These are phyloP conservation scores for Coemansia sp. DNA, from an alignment of 192 early-diverging fungal species.

Conservation along the genomic window DNA sequence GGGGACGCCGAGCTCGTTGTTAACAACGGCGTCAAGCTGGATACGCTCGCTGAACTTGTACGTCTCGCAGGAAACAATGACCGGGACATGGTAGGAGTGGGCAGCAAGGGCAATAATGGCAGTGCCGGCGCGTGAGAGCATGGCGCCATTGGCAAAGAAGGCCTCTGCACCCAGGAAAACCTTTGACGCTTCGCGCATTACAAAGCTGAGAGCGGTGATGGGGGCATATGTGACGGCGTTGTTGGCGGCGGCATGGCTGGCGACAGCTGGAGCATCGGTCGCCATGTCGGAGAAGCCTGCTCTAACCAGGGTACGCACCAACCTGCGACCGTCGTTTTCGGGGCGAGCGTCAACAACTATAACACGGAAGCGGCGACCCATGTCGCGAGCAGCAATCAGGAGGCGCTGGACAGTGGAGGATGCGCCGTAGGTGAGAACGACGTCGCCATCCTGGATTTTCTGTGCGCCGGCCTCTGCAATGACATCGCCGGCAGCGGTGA, in stretches of 20 bases:
- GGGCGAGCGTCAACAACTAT: slow-evolving; percentile 91
- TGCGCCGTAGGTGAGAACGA: slow-evolving; percentile 89
- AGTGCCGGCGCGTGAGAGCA: slow-evolving; percentile 88
- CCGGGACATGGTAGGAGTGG: slow-evolving; percentile 83
- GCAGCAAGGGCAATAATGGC: slow-evolving; percentile 91
- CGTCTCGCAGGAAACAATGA: slow-evolving; percentile 92
- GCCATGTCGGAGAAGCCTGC: slow-evolving; percentile 59
- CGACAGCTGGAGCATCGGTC: neutral
- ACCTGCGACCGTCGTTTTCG: slow-evolving; percentile 74
- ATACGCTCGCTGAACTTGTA: slow-evolving; percentile 94
- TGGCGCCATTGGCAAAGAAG: slow-evolving; percentile 87
- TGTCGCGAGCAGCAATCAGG: slow-evolving; percentile 70
- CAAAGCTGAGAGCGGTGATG: slow-evolving; percentile 59
- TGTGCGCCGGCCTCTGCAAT: slow-evolving; percentile 80
- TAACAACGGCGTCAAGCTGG: slow-evolving; percentile 93
- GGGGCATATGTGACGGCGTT: slow-evolving; percentile 44
- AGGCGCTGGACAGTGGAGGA: slow-evolving; percentile 85
- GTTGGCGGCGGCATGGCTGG: slow-evolving; percentile 8
- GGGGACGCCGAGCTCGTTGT: slow-evolving; percentile 94
- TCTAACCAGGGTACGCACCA: slow-evolving; percentile 38
- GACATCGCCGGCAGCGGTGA: slow-evolving; percentile 74
- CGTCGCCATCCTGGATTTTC: slow-evolving; percentile 91
- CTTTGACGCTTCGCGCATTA: slow-evolving; percentile 86
- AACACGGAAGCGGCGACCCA: slow-evolving; percentile 82
- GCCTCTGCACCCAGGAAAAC: slow-evolving; percentile 94